Conservation (phyloP, 2,329 filamentous ascomycete species). For the Bipolaris oryzae region DNA sequence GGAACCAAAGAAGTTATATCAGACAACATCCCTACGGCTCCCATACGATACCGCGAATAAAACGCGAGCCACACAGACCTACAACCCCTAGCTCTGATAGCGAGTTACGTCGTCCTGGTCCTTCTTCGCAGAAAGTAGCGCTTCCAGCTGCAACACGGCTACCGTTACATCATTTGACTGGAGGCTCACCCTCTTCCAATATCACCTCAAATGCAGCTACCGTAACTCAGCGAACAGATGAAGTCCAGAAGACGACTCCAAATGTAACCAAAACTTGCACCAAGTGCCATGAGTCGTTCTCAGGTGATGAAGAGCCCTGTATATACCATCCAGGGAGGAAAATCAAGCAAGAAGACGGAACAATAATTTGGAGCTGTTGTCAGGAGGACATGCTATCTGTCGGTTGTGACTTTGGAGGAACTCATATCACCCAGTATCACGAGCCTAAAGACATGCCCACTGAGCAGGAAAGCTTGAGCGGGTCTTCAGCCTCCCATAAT, state of each 20-base stretch:
- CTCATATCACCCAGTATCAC: slow-evolving; percentile 8
- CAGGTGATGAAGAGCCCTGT: slow-evolving; percentile 16
- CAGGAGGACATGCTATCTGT: slow-evolving; percentile 5
- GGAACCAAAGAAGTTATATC: neutral
- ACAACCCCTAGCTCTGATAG: slow-evolving; percentile 17
- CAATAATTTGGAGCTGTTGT: slow-evolving; percentile 19
- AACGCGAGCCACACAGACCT: slow-evolving; percentile 14
- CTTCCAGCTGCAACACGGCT: neutral
- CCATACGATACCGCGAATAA: slow-evolving; percentile 14
- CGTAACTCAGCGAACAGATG: neutral
- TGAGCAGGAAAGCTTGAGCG: neutral
- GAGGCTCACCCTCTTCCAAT: neutral
- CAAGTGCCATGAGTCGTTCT: slow-evolving; percentile 21
- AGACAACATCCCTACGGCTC: neutral
- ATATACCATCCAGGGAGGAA: slow-evolving; percentile 25
- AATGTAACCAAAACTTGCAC: slow-evolving; percentile 14
- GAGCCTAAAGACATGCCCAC: neutral
- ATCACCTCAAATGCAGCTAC: neutral
- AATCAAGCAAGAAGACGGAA: neutral
- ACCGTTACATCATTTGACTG: neutral
- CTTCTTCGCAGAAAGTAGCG: slow-evolving; percentile 4
- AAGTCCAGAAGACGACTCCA: neutral
- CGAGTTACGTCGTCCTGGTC: slow-evolving; percentile 15
- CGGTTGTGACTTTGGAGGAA: slow-evolving; percentile 19
- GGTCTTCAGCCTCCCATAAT: no score